A percentile compares a stretch with the other conserved stretches of the same genome.
Evolutionary conservation across 257 asterid species (phyloP).

Genomic region (Verbascum thapsus): DNA sequence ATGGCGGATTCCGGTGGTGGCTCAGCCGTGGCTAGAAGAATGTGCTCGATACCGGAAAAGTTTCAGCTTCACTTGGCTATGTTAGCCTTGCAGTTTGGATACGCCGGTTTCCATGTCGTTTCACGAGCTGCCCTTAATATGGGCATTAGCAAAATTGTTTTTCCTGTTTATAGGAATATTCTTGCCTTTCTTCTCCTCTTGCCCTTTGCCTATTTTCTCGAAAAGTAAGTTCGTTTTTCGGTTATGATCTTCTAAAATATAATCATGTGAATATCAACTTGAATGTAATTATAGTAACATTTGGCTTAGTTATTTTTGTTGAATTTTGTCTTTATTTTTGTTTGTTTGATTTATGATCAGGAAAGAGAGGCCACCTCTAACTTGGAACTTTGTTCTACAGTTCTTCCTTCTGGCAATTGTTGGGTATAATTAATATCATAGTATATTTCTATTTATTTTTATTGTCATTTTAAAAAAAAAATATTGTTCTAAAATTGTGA

Average conservation of each 20-base stretch:
- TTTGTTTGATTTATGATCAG: conserved; percentile 42
- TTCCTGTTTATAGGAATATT: conserved; percentile 89
- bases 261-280: too few relatives aligned
- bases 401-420: conserved; percentile 92
- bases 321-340: not conserved
- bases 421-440: conserved; percentile 54
- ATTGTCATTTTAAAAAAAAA: conserved; percentile 8
- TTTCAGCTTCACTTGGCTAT: conserved; percentile 83
- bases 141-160: conserved; percentile 99
- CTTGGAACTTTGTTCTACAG: conserved; percentile 65
- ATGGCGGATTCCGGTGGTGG: conserved; percentile 72
- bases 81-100: conserved; percentile 91
- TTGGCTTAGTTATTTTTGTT: not conserved
- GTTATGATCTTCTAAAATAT: too few relatives aligned
- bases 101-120: conserved; percentile 96
- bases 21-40: conserved; percentile 45
- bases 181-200: conserved; percentile 87
- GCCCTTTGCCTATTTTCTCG: conserved; percentile 96
- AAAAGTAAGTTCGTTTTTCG: conserved; percentile 54
- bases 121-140: conserved; percentile 93
- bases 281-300: not conserved
- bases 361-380: conserved; percentile 89
- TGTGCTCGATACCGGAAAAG: conserved; percentile 82
- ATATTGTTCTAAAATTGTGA: not conserved
- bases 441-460: not conserved